These are phyloP conservation scores for Rosa persica DNA, from an alignment of 306 rosid genomes.

Conservation along the genomic window DNA sequence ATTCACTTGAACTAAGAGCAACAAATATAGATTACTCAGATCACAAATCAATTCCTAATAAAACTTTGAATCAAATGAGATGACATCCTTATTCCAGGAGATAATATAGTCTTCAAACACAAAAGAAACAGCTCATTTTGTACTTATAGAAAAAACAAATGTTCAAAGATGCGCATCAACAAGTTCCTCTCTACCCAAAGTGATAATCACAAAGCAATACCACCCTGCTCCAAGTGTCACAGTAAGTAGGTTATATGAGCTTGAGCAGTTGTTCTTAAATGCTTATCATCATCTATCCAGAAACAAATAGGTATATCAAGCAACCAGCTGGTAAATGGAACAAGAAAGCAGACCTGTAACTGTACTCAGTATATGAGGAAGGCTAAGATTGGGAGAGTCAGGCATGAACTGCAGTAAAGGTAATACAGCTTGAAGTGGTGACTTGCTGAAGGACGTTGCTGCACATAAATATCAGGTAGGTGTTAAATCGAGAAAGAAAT, in stretches of 20 bases:
- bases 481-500: constrained; percentile 21
- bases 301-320: neutral
- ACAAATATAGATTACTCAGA: neutral
- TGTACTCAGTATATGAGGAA: constrained; percentile 50
- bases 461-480: constrained; percentile 23
- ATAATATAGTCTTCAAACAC: neutral
- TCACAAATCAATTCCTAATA: neutral
- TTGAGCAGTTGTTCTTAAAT: neutral
- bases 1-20: neutral
- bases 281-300: neutral
- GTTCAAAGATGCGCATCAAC: neutral
- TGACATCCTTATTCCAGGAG: neutral
- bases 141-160: neutral
- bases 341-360: constrained; percentile 56
- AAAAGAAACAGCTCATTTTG: neutral
- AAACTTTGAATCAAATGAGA: neutral
- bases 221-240: neutral
- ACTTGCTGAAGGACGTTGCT: constrained; percentile 78
- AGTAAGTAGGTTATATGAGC: neutral
- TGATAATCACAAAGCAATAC: neutral
- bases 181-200: neutral
- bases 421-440: constrained; percentile 50
- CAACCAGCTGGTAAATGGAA: constrained; percentile 16
- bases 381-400: constrained; percentile 43
- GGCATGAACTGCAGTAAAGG: constrained; percentile 64